These are phyloP conservation scores for Nannizziopsis barbatae DNA, from an alignment of 2,329 filamentous ascomycete species.

Conservation along the genomic window DNA sequence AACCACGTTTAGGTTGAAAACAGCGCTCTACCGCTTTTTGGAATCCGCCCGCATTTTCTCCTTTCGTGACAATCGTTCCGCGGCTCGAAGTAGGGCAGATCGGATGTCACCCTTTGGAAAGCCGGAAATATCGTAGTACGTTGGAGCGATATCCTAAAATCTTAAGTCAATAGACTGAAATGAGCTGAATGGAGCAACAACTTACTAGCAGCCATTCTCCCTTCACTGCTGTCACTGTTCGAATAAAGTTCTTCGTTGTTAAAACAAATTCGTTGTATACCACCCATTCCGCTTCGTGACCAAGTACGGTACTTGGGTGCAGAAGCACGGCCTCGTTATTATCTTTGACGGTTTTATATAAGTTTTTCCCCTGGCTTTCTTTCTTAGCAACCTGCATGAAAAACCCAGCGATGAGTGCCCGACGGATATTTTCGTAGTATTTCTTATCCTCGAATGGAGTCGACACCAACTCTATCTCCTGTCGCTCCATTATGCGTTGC, in stretches of 20 bases:
- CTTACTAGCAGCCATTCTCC: slow-evolving; percentile 88
- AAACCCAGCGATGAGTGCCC: slow-evolving; percentile 84
- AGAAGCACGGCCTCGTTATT: slow-evolving; percentile 76
- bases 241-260: slow-evolving; percentile 95
- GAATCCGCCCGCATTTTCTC: slow-evolving; percentile 37
- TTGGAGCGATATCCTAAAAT: slow-evolving; percentile 73
- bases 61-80: slow-evolving; percentile 45
- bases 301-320: slow-evolving; percentile 83
- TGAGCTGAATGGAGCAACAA: slow-evolving; percentile 14
- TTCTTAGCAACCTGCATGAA: slow-evolving; percentile 99
- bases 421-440: slow-evolving; percentile 95
- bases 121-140: slow-evolving; percentile 74
- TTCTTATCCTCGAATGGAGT: slow-evolving; percentile 91
- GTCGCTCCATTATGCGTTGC: slow-evolving; percentile 91
- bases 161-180: slow-evolving; percentile 23
- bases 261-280: slow-evolving; percentile 98
- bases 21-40: slow-evolving; percentile 25
- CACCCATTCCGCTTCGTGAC: slow-evolving; percentile 88
- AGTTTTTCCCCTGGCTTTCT: slow-evolving; percentile 67
- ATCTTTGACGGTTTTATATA: slow-evolving; percentile 93
- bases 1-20: not conserved
- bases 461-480: slow-evolving; percentile 72
- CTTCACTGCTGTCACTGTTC: slow-evolving; percentile 81
- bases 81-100: slow-evolving; percentile 46
- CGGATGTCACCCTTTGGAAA: slow-evolving; percentile 83